phyloP scores from a whole-genome alignment of 1,139 yeast species.

The Scheffersomyces stambukii region DNA sequence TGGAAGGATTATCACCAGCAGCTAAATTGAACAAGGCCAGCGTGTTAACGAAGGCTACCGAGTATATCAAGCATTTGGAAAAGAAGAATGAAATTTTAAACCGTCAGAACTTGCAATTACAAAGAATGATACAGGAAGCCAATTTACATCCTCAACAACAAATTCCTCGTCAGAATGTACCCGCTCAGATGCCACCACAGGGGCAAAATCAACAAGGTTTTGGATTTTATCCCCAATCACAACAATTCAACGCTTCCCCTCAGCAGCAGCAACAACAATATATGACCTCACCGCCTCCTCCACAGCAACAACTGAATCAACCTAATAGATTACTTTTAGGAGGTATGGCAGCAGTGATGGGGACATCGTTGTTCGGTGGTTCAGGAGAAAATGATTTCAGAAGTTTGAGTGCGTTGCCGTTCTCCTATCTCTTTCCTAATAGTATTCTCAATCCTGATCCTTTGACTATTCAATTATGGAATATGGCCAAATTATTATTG shows the following conservation, averaged over 20 bases:
- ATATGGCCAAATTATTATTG: constrained; percentile 21
- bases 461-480: constrained; percentile 22
- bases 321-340: constrained; percentile 43
- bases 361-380: constrained; percentile 40
- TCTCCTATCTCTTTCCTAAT: constrained; percentile 22
- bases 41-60: constrained; percentile 83
- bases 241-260: constrained; percentile 14
- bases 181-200: constrained; percentile 15
- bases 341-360: constrained; percentile 55
- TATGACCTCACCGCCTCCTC: constrained; percentile 5
- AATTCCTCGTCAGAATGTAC: constrained; percentile 16
- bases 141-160: constrained; percentile 13
- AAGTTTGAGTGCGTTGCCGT: constrained; percentile 36
- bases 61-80: constrained; percentile 82
- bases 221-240: constrained; percentile 21
- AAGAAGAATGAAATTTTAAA: constrained; percentile 54
- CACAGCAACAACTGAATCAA: constrained; percentile 9
- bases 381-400: constrained; percentile 34
- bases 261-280: constrained; percentile 7
- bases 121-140: constrained; percentile 31
- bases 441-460: constrained; percentile 23
- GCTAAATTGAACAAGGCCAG: constrained; percentile 84
- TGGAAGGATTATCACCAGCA: constrained; percentile 89
- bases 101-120: constrained; percentile 52
- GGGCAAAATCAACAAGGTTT: constrained; percentile 15